Evolutionary conservation across 1,284 basidiomycete genomes (phyloP).

Genomic region (Cryptococcus sp.): DNA sequence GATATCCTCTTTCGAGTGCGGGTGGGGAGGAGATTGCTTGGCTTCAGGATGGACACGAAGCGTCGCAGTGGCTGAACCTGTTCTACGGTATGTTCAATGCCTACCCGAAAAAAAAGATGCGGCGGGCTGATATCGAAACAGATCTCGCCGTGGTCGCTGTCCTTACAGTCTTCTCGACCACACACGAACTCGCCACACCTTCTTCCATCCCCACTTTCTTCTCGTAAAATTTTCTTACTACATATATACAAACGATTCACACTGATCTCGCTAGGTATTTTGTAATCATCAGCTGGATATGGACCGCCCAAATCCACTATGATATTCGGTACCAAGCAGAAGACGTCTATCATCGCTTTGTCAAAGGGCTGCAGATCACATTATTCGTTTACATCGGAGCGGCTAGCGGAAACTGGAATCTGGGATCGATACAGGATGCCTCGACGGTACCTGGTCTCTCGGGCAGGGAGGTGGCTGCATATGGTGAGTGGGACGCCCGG

Average conservation of each 20-base stretch:
- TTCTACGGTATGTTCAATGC: conserved; percentile 33
- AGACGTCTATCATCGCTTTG: conserved; percentile 24
- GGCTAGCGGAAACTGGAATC: conserved; percentile 27
- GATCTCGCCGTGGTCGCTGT: conserved; percentile 34
- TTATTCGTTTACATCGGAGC: conserved; percentile 34
- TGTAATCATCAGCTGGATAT: conserved; percentile 25
- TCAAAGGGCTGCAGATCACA: conserved; percentile 25
- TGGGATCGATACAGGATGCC: conserved; percentile 11
- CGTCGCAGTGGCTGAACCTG: conserved; percentile 22
- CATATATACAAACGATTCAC: background rate
- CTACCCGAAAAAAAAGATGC: no score
- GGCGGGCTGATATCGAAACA: conserved; percentile 3
- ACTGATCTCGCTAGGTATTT: conserved; percentile 13
- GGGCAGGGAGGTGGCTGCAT: no score
- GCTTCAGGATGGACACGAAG: conserved; percentile 19
- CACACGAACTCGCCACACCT: conserved; percentile 21
- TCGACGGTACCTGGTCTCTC: background rate
- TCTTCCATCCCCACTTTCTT: conserved; percentile 21
- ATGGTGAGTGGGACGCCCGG: background rate
- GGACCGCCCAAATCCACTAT: conserved; percentile 30
- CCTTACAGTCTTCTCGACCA: conserved; percentile 23
- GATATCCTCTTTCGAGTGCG: no score
- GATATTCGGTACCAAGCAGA: conserved; percentile 25
- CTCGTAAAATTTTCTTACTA: conserved; percentile 15
- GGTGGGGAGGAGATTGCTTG: conserved; percentile 7